phyloP scores from a whole-genome alignment of 2,329 filamentous ascomycete species.

The Coniochaeta pulveracea region DNA sequence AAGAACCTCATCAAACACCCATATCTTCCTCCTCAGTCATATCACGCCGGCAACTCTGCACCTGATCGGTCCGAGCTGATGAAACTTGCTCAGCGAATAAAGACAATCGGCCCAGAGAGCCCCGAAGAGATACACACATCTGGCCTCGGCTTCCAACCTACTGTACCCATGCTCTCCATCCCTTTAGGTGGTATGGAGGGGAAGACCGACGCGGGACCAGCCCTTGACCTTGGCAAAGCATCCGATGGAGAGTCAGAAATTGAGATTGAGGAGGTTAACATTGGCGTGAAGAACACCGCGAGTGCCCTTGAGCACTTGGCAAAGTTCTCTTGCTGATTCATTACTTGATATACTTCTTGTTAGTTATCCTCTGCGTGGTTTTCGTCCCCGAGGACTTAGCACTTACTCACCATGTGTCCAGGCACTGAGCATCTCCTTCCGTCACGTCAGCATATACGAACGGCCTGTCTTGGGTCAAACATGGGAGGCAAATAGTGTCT shows the following conservation, averaged over 20 bases:
- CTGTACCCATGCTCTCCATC: too few relatives aligned
- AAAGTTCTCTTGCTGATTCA: background rate
- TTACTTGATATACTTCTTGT: background rate
- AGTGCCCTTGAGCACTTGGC: background rate
- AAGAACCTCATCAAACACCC: too few relatives aligned
- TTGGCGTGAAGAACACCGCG: background rate
- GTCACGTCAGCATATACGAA: background rate
- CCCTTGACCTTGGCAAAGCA: slow-evolving; percentile 24
- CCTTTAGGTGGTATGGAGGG: background rate
- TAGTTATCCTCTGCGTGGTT: too few relatives aligned
- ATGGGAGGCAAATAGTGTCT: too few relatives aligned
- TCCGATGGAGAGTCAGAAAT: slow-evolving; percentile 40
- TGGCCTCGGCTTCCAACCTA: too few relatives aligned
- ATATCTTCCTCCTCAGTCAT: too few relatives aligned
- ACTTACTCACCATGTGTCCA: background rate
- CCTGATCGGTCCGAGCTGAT: too few relatives aligned
- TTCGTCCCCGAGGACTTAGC: too few relatives aligned
- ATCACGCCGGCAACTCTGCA: too few relatives aligned
- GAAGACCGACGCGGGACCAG: slow-evolving; percentile 28
- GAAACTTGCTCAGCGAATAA: background rate
- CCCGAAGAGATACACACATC: too few relatives aligned
- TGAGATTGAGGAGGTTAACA: slow-evolving; percentile 35
- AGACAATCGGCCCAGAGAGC: too few relatives aligned
- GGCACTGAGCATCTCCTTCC: background rate
- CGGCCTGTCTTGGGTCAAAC: background rate